Base-by-base conservation (phyloP, 2,329 filamentous ascomycete genomes). In the Orbilia brochopaga region DNA sequence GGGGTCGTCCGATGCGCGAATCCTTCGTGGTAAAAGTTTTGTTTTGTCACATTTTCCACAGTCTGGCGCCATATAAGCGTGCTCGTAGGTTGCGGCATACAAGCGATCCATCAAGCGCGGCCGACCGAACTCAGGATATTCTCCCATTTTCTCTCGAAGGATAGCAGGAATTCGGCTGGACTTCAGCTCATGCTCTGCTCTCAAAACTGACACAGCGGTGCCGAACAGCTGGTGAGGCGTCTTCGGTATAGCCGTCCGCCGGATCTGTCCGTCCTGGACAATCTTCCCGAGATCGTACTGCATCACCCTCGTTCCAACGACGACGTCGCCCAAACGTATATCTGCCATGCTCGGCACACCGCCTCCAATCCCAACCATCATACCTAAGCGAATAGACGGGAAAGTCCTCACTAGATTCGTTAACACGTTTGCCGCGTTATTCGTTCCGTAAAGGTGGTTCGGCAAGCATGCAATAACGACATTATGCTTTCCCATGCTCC, bases 381-480 rank as follows among this genome's bases (percentile, higher is more conserved):
- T 50, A 0, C 74, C 59, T 0, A 69, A 65, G 48, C 75, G 73
- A 21, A 54, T 35, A 15, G 44, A 72, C 11, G 75, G 74, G 66
- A 81, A 81, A 2, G 76, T 77, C 4, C 73, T 56, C 13, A 63
- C 59, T 75, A 81, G 78, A 17, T 77, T 70, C 23, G 67, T 76
- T 1, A 78, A 78, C 1, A 79, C 78, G 1, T 74, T 74, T 8
- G 79, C 78, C 0, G 80, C 78, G 1, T 78, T 62, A 50, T 62
- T 78, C 8, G 66, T 80, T 11, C 80, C 80, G 44, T 77, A 78
- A 19, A 73, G 70, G 19, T 79, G 77, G 23, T 74, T 75, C 7
- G 77, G 78, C 1, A 80, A 58, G 54, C 77, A 78, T 11, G 76
- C 77, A 42, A 80, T 77, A 10, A 78, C 78, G 21, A 80, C 73